Evolutionary conservation across 768 basidiomycete genomes (phyloP), one percentile per base, ranked within the genome.

Genomic region (Mycena vulgaris): DNA sequence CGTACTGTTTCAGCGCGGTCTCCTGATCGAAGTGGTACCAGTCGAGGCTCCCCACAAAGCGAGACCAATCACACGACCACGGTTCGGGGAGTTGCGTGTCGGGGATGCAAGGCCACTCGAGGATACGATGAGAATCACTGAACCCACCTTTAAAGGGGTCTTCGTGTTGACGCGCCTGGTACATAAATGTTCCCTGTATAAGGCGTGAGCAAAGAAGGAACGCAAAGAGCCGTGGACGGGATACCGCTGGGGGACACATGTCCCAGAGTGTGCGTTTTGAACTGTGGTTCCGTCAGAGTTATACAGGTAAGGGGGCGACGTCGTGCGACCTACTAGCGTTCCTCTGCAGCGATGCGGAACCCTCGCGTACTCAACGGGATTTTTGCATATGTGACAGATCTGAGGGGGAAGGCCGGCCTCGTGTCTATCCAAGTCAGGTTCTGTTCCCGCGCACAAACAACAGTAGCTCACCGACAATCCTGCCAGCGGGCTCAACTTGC

Each of bases 241-340:
- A 51, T 62, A 62, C 61, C 33, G 61, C 6, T 49, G 61, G 61
- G 35, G 61, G 61, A 23, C 48, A 62, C 61, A 51, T 49, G 16
- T 62, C 61, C 49, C 35, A 42, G n/a, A 62, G 61, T 2, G 61
- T 62, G 16, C 48, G 61, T 37, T 51, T 62, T n/a, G 47, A 31
- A 37, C 60, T 62, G 35, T 17, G 30, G n/a, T 4, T 7, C 45
- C 5, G 33, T 61, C 21, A 42, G 47, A 19, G n/a, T 33, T 33
- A 59, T 42, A 19, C 27, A 23, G 27, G n/a, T 21, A 25, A 31
- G 3, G 23, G 30, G n/a, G 9, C n/a, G n/a, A n/a, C n/a, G n/a
- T 25, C 45, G 10, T 21, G 42, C 3, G n/a, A 33, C 59, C 5
- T 62, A 62, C 60, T 37, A 49, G 5, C 7, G 31, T n/a, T 51